Base-by-base conservation (phyloP, 1,139 yeast species). In the Scheffersomyces parashehatae region DNA sequence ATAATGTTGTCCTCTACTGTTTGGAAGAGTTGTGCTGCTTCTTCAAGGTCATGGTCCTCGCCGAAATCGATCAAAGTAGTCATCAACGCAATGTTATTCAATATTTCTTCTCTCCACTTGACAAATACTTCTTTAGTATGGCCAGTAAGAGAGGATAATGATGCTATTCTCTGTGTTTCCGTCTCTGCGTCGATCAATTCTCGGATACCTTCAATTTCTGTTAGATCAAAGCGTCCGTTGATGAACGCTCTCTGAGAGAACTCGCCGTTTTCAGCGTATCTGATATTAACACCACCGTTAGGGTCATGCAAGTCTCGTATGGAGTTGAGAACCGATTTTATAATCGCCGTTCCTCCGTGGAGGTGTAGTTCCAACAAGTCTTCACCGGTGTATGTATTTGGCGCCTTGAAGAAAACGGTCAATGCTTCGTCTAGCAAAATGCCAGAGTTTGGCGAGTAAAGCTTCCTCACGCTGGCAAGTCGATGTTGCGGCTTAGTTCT, bases 61-160 rank as follows among this genome's bases (percentile, higher is more conserved):
- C 96, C 97, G 60, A 93, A 93, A 64, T 95, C 99, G 39, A 93
- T 88, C 3, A 91, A 76, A 0, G 98, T 96, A 0, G 98, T 84
- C 39, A 93, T 63, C 42, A 85, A 66, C 0, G 96, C 96, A 44
- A 86, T 79, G 49, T 82, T 77, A 4, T 81, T 70, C 2, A 93
- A 73, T 2, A 93, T 75, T 16, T 73, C 68, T 10, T 73, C 60
- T 54, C 97, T 73, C 98, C 99, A 91, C 1, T 58, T 39, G 5
- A 62, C 61, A 56, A 89, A 88, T 16, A 77, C 53, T 7, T 56
- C 50, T 46, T 77, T 81, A 39, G 84, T 81, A 36, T 75, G 67
- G 1, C 98, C 98, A 5, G 82, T 78, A 52, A 91, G 81, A 15
- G 93, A 82, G 2, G 79, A 70, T 11, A 89, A 65, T 0, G 96